These are phyloP conservation scores for Pseudophaeomoniella oleicola DNA, from an alignment of 2,329 filamentous ascomycete genomes.

Conservation along the genomic window DNA sequence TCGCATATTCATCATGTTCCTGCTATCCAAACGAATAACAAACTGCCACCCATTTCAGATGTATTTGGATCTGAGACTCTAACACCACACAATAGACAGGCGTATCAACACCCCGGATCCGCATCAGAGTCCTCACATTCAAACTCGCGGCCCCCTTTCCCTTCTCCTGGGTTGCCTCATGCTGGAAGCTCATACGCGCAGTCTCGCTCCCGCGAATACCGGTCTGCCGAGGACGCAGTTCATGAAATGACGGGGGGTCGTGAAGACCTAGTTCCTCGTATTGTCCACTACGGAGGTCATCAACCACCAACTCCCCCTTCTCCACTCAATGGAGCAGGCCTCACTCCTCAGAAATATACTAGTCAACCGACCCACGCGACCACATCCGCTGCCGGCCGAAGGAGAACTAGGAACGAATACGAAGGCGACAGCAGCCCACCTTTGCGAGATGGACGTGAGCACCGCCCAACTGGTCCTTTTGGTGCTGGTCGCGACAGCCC, in stretches of 20 bases:
- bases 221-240: conserved; percentile 90
- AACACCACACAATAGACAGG: conserved; percentile 22
- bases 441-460: conserved; percentile 55
- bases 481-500: conserved; percentile 71
- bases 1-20: conserved; percentile 86
- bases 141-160: conserved; percentile 52
- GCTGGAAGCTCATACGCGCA: conserved; percentile 25
- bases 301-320: conserved; percentile 88
- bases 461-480: conserved; percentile 51
- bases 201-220: conserved; percentile 68
- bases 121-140: conserved; percentile 50
- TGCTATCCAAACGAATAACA: conserved; percentile 77
- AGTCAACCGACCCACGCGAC: conserved; percentile 12
- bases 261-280: conserved; percentile 78
- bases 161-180: conserved; percentile 62
- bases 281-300: conserved; percentile 89
- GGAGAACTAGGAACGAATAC: conserved; percentile 77
- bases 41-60: conserved; percentile 83
- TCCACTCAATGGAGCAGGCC: conserved; percentile 34
- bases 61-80: conserved; percentile 74
- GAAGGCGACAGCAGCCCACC: conserved; percentile 78
- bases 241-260: conserved; percentile 81
- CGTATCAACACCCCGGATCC: conserved; percentile 38
- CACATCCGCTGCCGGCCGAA: conserved; percentile 31
- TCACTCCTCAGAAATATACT: conserved; percentile 27